These are phyloP conservation scores for Penicillium atrosanguineum DNA, from an alignment of 495 filamentous ascomycete genomes.

Conservation along the genomic window DNA sequence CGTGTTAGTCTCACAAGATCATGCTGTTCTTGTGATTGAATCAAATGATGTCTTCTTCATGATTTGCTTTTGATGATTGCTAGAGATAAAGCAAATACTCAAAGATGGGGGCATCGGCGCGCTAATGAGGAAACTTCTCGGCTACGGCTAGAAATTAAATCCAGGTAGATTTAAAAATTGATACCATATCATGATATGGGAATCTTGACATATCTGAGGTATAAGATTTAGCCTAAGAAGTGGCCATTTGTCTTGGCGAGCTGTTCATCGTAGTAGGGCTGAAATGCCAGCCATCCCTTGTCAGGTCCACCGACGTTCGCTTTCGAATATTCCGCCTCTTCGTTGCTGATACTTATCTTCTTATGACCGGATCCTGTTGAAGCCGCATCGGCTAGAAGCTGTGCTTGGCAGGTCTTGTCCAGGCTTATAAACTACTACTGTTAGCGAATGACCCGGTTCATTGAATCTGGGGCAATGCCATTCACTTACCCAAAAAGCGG, in stretches of 20 bases:
- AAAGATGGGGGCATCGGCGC: not conserved
- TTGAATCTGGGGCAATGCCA: not conserved
- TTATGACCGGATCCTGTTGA: constrained; percentile 43
- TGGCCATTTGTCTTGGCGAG: constrained; percentile 11
- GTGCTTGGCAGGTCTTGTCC: constrained; percentile 57
- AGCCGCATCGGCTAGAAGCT: constrained; percentile 52
- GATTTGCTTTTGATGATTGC: too few relatives aligned
- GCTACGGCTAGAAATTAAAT: not conserved
- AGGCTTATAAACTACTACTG: constrained; percentile 50
- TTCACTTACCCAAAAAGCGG: constrained; percentile 34
- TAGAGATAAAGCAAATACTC: not conserved
- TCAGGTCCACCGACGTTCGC: constrained; percentile 7
- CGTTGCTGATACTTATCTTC: constrained; percentile 41
- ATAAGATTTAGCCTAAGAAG: not conserved
- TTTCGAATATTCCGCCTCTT: constrained; percentile 9
- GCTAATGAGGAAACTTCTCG: not conserved
- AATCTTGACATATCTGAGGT: constrained; percentile 1
- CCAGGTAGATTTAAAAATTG: not conserved
- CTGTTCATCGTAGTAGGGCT: constrained; percentile 15
- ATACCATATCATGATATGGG: not conserved
- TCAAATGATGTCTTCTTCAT: too few relatives aligned
- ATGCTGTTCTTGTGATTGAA: too few relatives aligned
- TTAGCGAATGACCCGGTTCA: not conserved
- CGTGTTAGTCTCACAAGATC: too few relatives aligned
- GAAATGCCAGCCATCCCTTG: constrained; percentile 16